Base-by-base conservation (phyloP, 2,329 filamentous ascomycete species). In the Lachnellula arida region DNA sequence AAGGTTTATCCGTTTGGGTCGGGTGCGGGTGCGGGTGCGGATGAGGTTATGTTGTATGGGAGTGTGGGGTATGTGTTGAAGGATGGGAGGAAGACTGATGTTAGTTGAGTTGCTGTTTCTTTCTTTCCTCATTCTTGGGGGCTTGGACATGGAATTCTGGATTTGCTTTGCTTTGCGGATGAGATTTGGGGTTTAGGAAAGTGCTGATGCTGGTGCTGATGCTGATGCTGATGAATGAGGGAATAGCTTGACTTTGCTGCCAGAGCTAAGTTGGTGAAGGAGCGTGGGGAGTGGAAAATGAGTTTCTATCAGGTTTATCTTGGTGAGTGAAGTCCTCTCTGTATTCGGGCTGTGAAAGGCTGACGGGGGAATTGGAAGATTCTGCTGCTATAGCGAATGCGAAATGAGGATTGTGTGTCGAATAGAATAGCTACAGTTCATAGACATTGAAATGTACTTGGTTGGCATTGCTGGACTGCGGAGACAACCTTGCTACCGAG, bases 41-140 rank as follows among this genome's bases (percentile, higher is more conserved):
- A 77, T 32, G 77, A 82, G 60, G 73, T 79, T 17, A 82, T 83
- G 79, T 62, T 82, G 4, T 75, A 76, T 60, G 80, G 80, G 0
- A 77, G 68, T 3, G 81, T 82, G 12, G 73, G 74, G 43, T 82
- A 81, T 67, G 73, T 65, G 14, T 63, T 82, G 53, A 81, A 79
- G 63, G 76, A 77, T 63, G 80, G 78, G 15, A 60, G 57, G 53
- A 62, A 64, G 25, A 58, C 58, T 9, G 51, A 61, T 25, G 64
- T 65, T 11, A 49, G 61, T 60, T 32, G 28, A 32, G 28, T 46
- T 51, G n/a, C 49, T 15, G 7, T 49, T 43, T 19, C 2, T n/a
- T n/a, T n/a, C 35, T 34, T 42, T 15, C 12, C 50, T 39, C 39
- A 22, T 37, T 5, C 9, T 51, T 34, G 37, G 11, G 34, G 35